A percentile compares a stretch with the other conserved stretches of the same genome.
These are phyloP conservation scores for Phyllostachys edulis DNA, from an alignment of 176 grass and related monocot genomes.

Conservation along the genomic window DNA sequence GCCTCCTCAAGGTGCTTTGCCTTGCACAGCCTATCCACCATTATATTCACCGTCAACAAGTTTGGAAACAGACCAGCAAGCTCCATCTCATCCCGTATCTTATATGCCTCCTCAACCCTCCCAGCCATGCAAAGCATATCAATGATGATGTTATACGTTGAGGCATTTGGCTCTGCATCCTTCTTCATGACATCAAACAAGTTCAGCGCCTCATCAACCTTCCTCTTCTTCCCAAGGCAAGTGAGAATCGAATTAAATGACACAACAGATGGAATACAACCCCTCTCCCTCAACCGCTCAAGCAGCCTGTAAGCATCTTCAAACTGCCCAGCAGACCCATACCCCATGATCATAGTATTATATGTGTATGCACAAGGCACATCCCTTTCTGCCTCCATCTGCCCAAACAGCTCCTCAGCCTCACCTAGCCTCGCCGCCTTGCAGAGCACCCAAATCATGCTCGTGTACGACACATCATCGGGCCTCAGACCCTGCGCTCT, in stretches of 20 bases:
- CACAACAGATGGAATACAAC: constrained; percentile 87
- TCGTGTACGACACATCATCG: constrained; percentile 85
- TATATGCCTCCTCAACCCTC: constrained; percentile 68
- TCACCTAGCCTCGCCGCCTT: constrained; percentile 64
- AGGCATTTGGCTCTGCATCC: constrained; percentile 75
- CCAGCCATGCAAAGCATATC: constrained; percentile 77
- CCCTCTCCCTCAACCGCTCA: constrained; percentile 78
- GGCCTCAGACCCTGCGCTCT: constrained; percentile 67
- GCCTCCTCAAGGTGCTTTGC: constrained; percentile 71
- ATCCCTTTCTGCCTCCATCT: constrained; percentile 55
- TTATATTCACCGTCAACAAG: constrained; percentile 81
- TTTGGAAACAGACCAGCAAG: constrained; percentile 74
- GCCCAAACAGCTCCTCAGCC: constrained; percentile 72
- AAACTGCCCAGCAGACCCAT: constrained; percentile 70
- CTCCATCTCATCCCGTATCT: constrained; percentile 78
- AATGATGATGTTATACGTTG: constrained; percentile 84
- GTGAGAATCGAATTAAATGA: constrained; percentile 93
- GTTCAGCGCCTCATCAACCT: constrained; percentile 57
- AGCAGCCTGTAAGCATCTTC: constrained; percentile 68
- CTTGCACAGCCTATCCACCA: constrained; percentile 96
- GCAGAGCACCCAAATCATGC: constrained; percentile 91
- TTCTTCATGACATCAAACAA: constrained; percentile 88
- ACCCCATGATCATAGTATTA: constrained; percentile 95
- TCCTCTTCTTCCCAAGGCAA: constrained; percentile 75
- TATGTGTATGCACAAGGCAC: constrained; percentile 80